phyloP scores from a whole-genome alignment of 2,329 filamentous ascomycete genomes.

The Cercospora sp. region DNA sequence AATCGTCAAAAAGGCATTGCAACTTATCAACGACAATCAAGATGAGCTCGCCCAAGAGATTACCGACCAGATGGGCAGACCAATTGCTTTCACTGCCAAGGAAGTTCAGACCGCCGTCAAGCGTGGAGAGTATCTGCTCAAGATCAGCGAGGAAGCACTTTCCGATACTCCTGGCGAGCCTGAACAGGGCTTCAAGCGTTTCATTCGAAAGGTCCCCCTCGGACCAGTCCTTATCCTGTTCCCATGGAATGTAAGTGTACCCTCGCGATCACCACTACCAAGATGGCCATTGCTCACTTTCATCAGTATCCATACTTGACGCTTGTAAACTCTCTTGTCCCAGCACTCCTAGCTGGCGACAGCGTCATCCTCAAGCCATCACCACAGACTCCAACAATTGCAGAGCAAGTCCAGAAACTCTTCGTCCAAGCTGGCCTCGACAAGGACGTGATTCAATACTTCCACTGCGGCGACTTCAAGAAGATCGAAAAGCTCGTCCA shows the following conservation, averaged over 20 bases:
- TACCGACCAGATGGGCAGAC: conserved; percentile 92
- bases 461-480: conserved; percentile 79
- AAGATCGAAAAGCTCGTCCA: conserved; percentile 77
- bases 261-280: neutral
- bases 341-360: conserved; percentile 87
- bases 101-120: conserved; percentile 84
- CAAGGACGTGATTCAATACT: conserved; percentile 81
- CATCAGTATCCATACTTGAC: conserved; percentile 88
- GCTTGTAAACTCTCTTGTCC: conserved; percentile 87
- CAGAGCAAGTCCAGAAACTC: conserved; percentile 74
- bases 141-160: conserved; percentile 75
- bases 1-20: conserved; percentile 78
- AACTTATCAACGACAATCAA: conserved; percentile 67
- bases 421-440: conserved; percentile 82
- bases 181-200: conserved; percentile 86
- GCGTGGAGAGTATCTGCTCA: conserved; percentile 81
- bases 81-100: conserved; percentile 80
- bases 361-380: conserved; percentile 92
- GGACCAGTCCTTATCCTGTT: conserved; percentile 88
- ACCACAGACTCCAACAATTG: conserved; percentile 90
- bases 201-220: conserved; percentile 82
- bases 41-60: conserved; percentile 82
- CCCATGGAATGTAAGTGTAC: conserved; percentile 82
- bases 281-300: conserved; percentile 11
- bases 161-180: conserved; percentile 78